Evolutionary conservation across 179 eudicot species (phyloP).

Genomic region (Heliamphora pulchella): DNA sequence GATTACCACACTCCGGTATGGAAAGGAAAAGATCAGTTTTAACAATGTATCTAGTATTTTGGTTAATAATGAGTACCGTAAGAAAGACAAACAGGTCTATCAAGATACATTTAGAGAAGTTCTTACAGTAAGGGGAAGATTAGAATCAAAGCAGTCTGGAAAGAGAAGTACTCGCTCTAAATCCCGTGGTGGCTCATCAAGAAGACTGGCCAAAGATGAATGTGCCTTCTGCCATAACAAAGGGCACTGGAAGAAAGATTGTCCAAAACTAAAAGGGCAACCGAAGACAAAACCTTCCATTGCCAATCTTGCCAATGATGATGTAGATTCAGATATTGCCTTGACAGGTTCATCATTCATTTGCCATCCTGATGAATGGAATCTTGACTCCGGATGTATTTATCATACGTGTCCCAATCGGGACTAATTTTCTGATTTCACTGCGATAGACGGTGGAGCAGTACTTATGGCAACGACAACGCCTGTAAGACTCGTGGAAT

Average conservation of each 20-base stretch:
- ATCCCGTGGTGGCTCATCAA: background rate
- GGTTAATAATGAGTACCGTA: background rate
- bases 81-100: background rate
- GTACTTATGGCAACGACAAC: background rate
- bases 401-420: background rate
- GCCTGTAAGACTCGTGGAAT: background rate
- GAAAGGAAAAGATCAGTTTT: background rate
- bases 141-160: background rate
- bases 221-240: background rate
- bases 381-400: background rate
- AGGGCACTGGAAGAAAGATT: slow-evolving; percentile 2
- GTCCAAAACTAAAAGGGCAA: background rate
- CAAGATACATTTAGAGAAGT: background rate
- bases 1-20: background rate
- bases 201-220: background rate
- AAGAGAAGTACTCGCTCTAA: background rate
- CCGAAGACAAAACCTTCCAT: background rate
- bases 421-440: background rate
- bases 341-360: background rate
- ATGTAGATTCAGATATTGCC: background rate
- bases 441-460: background rate
- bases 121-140: background rate
- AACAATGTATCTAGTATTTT: background rate
- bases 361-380: background rate
- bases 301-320: background rate